Evolutionary conservation across 768 basidiomycete genomes (phyloP).

Genomic region (Suillus tomentosus): DNA sequence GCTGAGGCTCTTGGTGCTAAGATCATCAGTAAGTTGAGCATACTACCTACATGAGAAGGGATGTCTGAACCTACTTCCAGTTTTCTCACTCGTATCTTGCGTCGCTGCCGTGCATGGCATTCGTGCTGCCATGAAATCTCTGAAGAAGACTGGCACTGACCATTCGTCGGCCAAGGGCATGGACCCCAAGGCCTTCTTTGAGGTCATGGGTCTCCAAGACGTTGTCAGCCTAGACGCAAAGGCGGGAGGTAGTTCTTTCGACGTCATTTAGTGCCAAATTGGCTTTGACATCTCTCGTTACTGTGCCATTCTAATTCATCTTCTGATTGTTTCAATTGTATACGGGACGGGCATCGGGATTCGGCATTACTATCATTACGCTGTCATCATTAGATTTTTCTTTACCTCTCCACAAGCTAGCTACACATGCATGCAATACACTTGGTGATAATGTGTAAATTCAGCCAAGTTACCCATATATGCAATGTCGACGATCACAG

Average conservation of each 20-base stretch:
- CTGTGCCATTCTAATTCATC: background rate
- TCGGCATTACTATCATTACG: conserved; percentile 16
- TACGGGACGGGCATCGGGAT: conserved; percentile 15
- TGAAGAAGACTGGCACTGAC: conserved; percentile 80
- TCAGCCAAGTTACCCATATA: background rate
- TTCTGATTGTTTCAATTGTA: conserved; percentile 16
- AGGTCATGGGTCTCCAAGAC: conserved; percentile 68
- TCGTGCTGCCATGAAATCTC: conserved; percentile 71
- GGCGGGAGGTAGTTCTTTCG: conserved; percentile 63
- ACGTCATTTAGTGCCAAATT: conserved; percentile 40
- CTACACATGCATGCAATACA: conserved; percentile 19
- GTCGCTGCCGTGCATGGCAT: conserved; percentile 79
- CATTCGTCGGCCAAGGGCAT: conserved; percentile 61
- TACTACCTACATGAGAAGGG: background rate
- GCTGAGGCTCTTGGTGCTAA: conserved; percentile 74
- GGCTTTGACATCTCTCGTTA: background rate
- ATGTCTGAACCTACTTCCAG: conserved; percentile 33
- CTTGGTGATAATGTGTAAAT: background rate
- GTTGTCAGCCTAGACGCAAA: conserved; percentile 54
- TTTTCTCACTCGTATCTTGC: conserved; percentile 76
- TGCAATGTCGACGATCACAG: background rate
- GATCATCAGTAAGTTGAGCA: conserved; percentile 64
- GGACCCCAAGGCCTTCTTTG: conserved; percentile 79
- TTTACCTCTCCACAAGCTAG: conserved; percentile 21
- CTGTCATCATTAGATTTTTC: conserved; percentile 24